phyloP scores from a whole-genome alignment of 73 alveolate species.

The Paramecium tetraurelia region DNA sequence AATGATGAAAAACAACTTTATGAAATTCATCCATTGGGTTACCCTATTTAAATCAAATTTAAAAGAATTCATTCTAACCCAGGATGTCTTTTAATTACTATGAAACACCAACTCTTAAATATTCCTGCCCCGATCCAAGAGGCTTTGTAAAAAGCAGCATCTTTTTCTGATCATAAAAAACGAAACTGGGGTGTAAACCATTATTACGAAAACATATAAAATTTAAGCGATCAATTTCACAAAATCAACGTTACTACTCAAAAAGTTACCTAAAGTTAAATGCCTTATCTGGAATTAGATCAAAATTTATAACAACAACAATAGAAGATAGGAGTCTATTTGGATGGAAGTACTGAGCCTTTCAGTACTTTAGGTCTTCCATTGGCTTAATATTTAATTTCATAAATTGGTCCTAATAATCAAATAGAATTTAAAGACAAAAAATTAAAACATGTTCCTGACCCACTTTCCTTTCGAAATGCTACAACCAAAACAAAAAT shows the following conservation, averaged over 20 bases:
- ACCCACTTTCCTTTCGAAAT: not conserved
- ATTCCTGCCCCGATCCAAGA: not conserved
- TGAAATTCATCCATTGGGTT: not conserved
- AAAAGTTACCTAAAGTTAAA: not conserved
- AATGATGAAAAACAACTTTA: slow-evolving; percentile 2
- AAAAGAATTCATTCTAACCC: not conserved
- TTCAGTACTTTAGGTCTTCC: slow-evolving; percentile 38
- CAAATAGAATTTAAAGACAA: not conserved
- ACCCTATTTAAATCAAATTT: not conserved
- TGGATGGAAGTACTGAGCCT: slow-evolving; percentile 11
- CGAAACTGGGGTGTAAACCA: slow-evolving; percentile 35
- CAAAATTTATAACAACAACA: not conserved
- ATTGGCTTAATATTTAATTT: not conserved
- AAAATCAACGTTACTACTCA: not conserved
- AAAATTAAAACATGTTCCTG: not conserved
- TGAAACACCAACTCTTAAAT: not conserved
- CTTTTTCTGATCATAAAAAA: slow-evolving; percentile 3
- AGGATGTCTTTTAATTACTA: not conserved
- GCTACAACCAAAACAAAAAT: not conserved
- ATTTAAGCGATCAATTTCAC: not conserved
- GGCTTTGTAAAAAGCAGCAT: not conserved
- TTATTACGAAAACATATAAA: not conserved
- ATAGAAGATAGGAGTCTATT: not conserved
- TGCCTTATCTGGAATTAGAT: not conserved
- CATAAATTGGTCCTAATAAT: slow-evolving; percentile 3